These are phyloP conservation scores for Pleurotus pulmonarius DNA, from an alignment of 768 basidiomycete species.

Conservation along the genomic window DNA sequence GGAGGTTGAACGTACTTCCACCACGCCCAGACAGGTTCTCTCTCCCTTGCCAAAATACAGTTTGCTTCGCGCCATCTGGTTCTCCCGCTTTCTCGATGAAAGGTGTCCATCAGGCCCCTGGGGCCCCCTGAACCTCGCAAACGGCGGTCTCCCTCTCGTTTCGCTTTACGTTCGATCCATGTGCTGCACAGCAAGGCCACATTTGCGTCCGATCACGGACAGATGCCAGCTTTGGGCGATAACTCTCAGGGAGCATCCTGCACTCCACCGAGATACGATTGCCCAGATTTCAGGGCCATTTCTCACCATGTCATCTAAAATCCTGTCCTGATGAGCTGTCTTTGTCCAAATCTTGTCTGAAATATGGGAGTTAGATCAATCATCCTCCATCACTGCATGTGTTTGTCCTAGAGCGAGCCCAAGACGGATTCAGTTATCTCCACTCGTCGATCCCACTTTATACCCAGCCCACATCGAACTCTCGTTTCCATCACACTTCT, in stretches of 20 bases:
- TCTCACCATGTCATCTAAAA: conserved; percentile 4
- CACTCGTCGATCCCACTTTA: conserved; percentile 4
- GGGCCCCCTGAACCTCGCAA: not conserved
- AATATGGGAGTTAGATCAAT: conserved; percentile 1
- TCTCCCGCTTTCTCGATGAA: not conserved
- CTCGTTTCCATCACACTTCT: not conserved
- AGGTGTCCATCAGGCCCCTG: not conserved
- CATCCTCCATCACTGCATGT: conserved; percentile 1
- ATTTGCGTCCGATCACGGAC: conserved; percentile 1
- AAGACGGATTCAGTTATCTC: conserved; percentile 3
- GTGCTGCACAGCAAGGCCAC: not conserved
- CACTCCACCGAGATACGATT: not conserved
- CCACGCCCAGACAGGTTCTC: not conserved
- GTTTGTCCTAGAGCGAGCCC: not conserved
- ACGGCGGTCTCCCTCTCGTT: not conserved
- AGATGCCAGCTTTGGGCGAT: not conserved
- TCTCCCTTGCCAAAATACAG: not conserved
- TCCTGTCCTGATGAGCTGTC: conserved; percentile 2
- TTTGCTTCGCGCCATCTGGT: not conserved
- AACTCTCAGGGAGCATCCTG: not conserved
- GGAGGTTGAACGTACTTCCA: not conserved
- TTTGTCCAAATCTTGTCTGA: not conserved
- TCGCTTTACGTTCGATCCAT: not conserved
- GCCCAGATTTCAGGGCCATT: not conserved
- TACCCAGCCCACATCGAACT: not conserved